phyloP scores from a whole-genome alignment of 108 stramenopile species.

The Nannochloropsis gaditana region DNA sequence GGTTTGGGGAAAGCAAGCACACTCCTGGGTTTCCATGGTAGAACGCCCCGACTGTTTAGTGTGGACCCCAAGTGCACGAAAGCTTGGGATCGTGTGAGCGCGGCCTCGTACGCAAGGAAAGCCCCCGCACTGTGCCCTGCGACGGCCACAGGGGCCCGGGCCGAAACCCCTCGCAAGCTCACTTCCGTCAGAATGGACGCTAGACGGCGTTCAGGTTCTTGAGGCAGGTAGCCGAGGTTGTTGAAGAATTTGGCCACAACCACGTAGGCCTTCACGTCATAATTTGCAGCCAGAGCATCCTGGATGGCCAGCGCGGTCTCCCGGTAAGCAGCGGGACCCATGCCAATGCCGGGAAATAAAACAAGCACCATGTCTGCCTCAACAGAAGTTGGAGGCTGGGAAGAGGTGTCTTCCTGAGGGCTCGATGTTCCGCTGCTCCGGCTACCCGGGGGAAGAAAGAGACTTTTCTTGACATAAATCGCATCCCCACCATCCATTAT shows the following conservation, averaged over 20 bases:
- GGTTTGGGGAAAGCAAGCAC: not conserved
- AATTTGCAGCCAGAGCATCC: not conserved
- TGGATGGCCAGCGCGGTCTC: conserved; percentile 3
- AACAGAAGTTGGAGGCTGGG: not conserved
- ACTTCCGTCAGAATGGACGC: not conserved
- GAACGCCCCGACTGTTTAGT: not conserved
- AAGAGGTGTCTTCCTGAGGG: not conserved
- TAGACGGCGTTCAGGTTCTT: conserved; percentile 9
- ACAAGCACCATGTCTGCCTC: not conserved
- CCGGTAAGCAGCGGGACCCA: not conserved
- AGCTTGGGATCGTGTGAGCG: not conserved
- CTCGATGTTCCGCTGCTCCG: not conserved
- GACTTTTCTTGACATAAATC: not conserved
- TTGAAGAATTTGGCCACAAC: not conserved
- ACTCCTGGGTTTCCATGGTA: not conserved
- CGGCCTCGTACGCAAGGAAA: not conserved
- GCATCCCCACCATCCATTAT: conserved; percentile 16
- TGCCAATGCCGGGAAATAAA: not conserved
- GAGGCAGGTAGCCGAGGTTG: not conserved
- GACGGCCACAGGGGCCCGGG: not conserved
- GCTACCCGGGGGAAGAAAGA: conserved; percentile 7
- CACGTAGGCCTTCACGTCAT: conserved; percentile 10
- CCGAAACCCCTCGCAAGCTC: not conserved
- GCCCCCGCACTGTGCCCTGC: not conserved
- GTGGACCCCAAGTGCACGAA: not conserved